phyloP scores from a whole-genome alignment of 768 basidiomycete species.

The Mycena epipterygia region DNA sequence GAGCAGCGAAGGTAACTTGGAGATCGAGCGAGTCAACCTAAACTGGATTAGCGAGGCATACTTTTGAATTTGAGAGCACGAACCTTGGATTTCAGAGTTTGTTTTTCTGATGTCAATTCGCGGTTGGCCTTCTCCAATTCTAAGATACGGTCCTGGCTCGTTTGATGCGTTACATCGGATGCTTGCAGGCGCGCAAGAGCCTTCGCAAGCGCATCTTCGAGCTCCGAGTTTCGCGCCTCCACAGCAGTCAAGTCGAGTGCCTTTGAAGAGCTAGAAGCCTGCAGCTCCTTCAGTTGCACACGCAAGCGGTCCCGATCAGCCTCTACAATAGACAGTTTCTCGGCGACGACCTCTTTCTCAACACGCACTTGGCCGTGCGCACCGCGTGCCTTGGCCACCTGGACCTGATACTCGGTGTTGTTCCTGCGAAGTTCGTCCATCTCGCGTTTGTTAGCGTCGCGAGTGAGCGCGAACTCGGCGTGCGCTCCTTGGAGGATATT shows the following conservation, averaged over 20 bases:
- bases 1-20: conserved; percentile 66
- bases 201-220: conserved; percentile 81
- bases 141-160: conserved; percentile 69
- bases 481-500: conserved; percentile 71
- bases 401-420: conserved; percentile 79
- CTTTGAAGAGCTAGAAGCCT: conserved; percentile 57
- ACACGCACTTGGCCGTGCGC: conserved; percentile 84
- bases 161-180: conserved; percentile 77
- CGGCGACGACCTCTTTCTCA: conserved; percentile 81
- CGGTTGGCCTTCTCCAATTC: conserved; percentile 74
- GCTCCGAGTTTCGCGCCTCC: conserved; percentile 67
- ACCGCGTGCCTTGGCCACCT: conserved; percentile 82
- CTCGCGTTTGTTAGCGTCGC: conserved; percentile 71
- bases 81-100: conserved; percentile 72
- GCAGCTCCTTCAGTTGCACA: conserved; percentile 67
- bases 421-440: conserved; percentile 77
- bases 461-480: conserved; percentile 71
- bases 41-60: conserved; percentile 22
- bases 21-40: conserved; percentile 76
- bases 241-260: conserved; percentile 61
- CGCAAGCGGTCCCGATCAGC: conserved; percentile 75
- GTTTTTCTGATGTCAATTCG: conserved; percentile 69
- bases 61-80: conserved; percentile 36
- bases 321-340: conserved; percentile 73
- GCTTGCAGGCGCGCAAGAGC: conserved; percentile 79